Base-by-base conservation (phyloP, 805 yeast genomes). In the Saturnispora serradocipensis region DNA sequence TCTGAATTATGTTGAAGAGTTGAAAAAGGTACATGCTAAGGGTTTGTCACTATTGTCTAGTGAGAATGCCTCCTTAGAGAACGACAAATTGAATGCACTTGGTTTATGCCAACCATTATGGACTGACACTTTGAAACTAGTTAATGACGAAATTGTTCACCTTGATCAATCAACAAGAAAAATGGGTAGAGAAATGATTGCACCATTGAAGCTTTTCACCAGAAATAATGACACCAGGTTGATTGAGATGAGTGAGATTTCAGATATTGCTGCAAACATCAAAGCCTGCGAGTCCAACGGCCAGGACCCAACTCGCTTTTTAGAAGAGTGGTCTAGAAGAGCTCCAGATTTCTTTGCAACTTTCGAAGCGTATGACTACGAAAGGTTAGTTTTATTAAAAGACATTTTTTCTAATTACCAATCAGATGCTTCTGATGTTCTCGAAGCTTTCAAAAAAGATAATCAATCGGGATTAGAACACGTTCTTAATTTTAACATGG, bases 271-370 rank as follows among this genome's bases (percentile, higher is more conserved):
- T 2, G 42, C 53, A 5, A 53, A 58, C 4, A 56, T 67, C 32
- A 32, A 58, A 24, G 44, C 52, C 3, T 45, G 51, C 10, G 61
- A 64, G 20, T 50, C 54, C 3, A 47, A 50, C 3, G 60, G 58
- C 24, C 46, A 45, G 5, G 76, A 69, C 56, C 66, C 70, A 46
- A 65, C 61, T 15, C 64, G 67, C 46, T 75, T 80, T 32, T 81
- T 76, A 49, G 72, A 72, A 35, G 76, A 78, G 59, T 88, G 96
- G 96, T 82, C 81, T 55, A 71, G 78, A 50, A 81, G 82, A 63
- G 91, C 93, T 2, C 91, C 95, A 2, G 80, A 76, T 51, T 79
- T 85, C 43, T 84, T 86, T 62, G 83, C 82, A 58, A 79, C 80
- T 56, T 84, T 88, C 63, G 93, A 88, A 62, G 74, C 73, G 55